Percentiles rank a stretch among this genome's conserved stretches.
Conservation (phyloP, 1,139 yeast genomes). For the Lodderomyces orthopsilosis region DNA sequence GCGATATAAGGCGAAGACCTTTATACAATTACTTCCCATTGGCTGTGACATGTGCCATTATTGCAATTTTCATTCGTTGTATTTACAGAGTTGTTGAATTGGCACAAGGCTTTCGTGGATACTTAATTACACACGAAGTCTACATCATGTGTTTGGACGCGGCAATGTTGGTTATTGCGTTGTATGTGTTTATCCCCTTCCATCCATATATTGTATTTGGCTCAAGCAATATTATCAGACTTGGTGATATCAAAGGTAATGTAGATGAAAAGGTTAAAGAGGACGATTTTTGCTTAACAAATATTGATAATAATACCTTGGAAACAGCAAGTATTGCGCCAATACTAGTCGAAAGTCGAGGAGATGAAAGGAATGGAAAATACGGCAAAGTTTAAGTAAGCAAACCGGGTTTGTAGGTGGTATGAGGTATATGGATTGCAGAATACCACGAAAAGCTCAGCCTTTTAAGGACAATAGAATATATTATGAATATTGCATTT, state of each 20-base stretch:
- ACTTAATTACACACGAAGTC: constrained; percentile 65
- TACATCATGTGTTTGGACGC: constrained; percentile 79
- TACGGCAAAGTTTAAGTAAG: background rate
- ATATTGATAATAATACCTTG: constrained; percentile 1
- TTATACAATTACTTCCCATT: constrained; percentile 49
- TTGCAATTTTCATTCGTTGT: constrained; percentile 68
- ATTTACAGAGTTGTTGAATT: constrained; percentile 80
- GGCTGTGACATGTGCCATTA: constrained; percentile 51
- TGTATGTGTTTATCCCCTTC: constrained; percentile 47
- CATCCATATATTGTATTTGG: constrained; percentile 68
- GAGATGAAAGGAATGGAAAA: background rate
- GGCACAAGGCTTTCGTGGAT: constrained; percentile 74
- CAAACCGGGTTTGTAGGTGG: no score
- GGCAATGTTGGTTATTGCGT: constrained; percentile 55
- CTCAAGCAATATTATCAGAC: constrained; percentile 28
- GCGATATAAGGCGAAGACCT: constrained; percentile 35
- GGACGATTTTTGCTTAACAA: background rate
- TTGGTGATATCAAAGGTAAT: constrained; percentile 35
- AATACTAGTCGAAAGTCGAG: constrained; percentile 2
- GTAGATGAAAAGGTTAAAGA: constrained; percentile 20
- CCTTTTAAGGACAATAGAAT: no score
- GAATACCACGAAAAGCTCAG: no score
- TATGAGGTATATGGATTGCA: no score
- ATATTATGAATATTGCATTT: background rate
- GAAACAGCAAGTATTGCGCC: constrained; percentile 6